Base-by-base conservation (phyloP, 352 stramenopile genomes). In the Phytopythium aichiense region DNA sequence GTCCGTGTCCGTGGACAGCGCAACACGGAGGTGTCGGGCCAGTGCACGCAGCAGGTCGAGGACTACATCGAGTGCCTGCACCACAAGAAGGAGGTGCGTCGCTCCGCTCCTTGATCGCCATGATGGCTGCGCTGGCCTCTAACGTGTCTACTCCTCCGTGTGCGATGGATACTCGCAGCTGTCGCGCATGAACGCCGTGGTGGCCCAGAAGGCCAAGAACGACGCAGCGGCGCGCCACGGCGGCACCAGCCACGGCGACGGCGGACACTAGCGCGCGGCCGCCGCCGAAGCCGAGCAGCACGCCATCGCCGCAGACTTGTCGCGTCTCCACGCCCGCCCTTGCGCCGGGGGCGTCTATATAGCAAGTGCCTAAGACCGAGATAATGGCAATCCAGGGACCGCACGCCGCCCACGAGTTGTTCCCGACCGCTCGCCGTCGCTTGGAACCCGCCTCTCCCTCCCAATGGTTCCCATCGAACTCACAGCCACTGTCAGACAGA, bases 41-140 rank as follows among this genome's bases (percentile, higher is more conserved):
- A 89, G 64, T 97, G 88, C 71, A 76, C 69, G 71, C 81, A 91
- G 77, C 71, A 93, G 69, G 87, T 95, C 18, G 89, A 98, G 63
- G 94, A 98, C 79, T 98, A 98, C 68, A 82, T 98, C 57, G 94
- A 98, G 75, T 98, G 94, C 65, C 75, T 98, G 60, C 94, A 98
- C 76, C 88, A 96, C 77, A 95, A 89, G 77, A 98, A 98, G 74
- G 92, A 98, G 82, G 87, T 96, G 65, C 46, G 23, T 22, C 15
- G 7, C 42, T 49, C 9, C 20, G 42, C 42, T 23, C 18, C 7
- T 25, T 31, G 1, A 0, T 40, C 35, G 35, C 35, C 7, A 7
- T 7, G 28, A 31, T 20, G 15, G 42, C 42, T 8, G 2, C 35
- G 1, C 42, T 15, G n/a, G 1, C 22, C n/a, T 46, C 22, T 45